Evolutionary conservation across 805 yeast species (phyloP), one percentile per base, ranked within the genome.

Genomic region (Candida hungchunana): DNA sequence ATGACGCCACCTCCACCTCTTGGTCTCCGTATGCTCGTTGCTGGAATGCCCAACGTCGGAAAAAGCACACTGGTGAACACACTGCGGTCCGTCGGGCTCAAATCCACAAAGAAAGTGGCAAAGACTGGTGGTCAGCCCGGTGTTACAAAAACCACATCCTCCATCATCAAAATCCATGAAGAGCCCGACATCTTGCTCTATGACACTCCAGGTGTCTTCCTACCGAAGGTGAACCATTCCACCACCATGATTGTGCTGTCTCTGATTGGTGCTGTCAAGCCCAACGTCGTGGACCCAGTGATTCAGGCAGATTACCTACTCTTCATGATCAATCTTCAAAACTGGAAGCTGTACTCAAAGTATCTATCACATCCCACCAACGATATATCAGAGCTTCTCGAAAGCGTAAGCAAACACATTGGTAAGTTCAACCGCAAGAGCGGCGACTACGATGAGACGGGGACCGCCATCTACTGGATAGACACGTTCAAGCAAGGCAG

Each of bases 41-140:
- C 82, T 6, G 98, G 98, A 0, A 84, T 93, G 93, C 98, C 98
- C 1, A 93, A 93, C 56, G 95, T 88, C n/a, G 98, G 98, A 0
- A 93, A 93, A 59, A 83, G 95, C 10, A 82, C 96, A 0, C 56
- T 93, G 31, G 81, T 89, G 18, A 93, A 93, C 52, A 67, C 81
- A 0, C 61, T 89, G 33, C 62, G 96, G 40, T 62, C 62, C 7
- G 53, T 44, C 14, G 55, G 54, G 8, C 31, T 52, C 19, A 37
- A 46, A 35, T 43, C 35, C 37, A 36, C 34, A 34, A 83, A 67
- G 37, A 83, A 82, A 50, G 97, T 85, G 1, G 96, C 96, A 0
- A 62, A 63, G 34, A 86, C 95, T 0, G 96, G 96, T 1, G 81
- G 82, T 9, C 78, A 75, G 44, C 96, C 97, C 1, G 98, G 98